Percentiles rank a stretch among this genome's conserved stretches.
These are phyloP conservation scores for Sclerotinia spermophila DNA, from an alignment of 2,329 filamentous ascomycete genomes.

Conservation along the genomic window DNA sequence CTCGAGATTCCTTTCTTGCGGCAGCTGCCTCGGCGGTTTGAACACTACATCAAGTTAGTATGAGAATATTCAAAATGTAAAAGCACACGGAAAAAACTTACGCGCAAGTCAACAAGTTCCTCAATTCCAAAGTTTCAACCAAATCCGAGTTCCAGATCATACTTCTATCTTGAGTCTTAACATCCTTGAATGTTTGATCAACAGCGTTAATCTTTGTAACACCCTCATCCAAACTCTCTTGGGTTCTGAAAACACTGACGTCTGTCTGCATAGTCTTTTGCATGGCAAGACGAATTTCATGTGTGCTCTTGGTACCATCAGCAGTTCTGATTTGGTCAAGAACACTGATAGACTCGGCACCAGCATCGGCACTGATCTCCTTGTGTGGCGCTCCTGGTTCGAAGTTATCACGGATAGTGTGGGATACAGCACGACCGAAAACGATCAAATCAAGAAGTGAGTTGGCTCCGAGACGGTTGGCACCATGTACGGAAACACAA, in stretches of 20 bases:
- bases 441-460: conserved; percentile 49
- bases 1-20: conserved; percentile 94
- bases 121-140: conserved; percentile 90
- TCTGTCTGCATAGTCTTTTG: conserved; percentile 98
- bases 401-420: conserved; percentile 75
- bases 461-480: conserved; percentile 47
- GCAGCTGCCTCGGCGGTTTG: conserved; percentile 91
- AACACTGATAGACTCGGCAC: conserved; percentile 78
- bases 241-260: conserved; percentile 85
- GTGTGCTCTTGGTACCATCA: conserved; percentile 58
- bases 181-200: conserved; percentile 73
- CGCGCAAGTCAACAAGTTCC: conserved; percentile 95
- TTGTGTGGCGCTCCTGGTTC: conserved; percentile 51
- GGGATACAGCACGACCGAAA: conserved; percentile 65
- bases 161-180: conserved; percentile 95
- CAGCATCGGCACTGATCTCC: conserved; percentile 59
- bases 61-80: neutral
- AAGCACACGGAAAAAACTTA: conserved; percentile 45
- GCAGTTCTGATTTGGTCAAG: conserved; percentile 57
- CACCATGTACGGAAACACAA: conserved; percentile 48
- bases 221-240: conserved; percentile 90
- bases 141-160: conserved; percentile 99
- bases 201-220: conserved; percentile 83
- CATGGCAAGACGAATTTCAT: conserved; percentile 87
- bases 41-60: conserved; percentile 47